Evolutionary conservation across 2,329 filamentous ascomycete species (phyloP), one percentile per base, ranked within the genome.

Genomic region (Basipetospora chlamydospora): DNA sequence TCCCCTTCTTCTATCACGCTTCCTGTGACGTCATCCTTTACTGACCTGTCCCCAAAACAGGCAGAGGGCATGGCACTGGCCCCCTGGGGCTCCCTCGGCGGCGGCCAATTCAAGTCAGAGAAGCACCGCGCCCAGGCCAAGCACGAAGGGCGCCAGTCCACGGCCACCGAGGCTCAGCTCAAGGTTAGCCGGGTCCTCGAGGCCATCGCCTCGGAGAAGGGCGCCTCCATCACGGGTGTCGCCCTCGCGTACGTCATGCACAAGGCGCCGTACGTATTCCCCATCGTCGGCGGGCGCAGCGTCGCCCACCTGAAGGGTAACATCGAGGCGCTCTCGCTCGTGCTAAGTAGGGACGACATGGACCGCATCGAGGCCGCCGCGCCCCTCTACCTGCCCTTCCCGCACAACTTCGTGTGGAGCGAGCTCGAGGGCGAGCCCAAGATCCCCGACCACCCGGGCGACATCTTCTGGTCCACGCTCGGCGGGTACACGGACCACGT

Each of bases 171-270:
- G 33, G 57, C 61, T 6, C 76, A 84, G 44, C 53, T 66, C 42
- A 61, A 59, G 44, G 50, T 67, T 42, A 64, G 60, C 43, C 46
- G 54, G 35, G 58, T 54, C 10, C 53, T 69, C 23, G 61, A 67
- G 63, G 63, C 53, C 20, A 64, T 80, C 31, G 63, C 64, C 32
- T 44, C 47, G 17, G 56, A 57, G 41, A 63, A 63, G 44, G 51
- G 53, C 42, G 62, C 59, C 3, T n/a, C 28, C n/a, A n/a, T 28
- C 20, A 29, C 20, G n/a, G 25, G 35, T 21, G 23, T 69, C 39
- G 80, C 80, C 7, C 56, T 86, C 17, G 80, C 80, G 2, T 86
- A 86, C 48, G 73, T 85, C 11, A 68, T 81, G 64, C 67, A 73
- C 44, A 84, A 85, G 57, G 61, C 75, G 1, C 70, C 77, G 0